Evolutionary conservation across 164 flowering plant species (phyloP).

Genomic region (Vitis cinerea): DNA sequence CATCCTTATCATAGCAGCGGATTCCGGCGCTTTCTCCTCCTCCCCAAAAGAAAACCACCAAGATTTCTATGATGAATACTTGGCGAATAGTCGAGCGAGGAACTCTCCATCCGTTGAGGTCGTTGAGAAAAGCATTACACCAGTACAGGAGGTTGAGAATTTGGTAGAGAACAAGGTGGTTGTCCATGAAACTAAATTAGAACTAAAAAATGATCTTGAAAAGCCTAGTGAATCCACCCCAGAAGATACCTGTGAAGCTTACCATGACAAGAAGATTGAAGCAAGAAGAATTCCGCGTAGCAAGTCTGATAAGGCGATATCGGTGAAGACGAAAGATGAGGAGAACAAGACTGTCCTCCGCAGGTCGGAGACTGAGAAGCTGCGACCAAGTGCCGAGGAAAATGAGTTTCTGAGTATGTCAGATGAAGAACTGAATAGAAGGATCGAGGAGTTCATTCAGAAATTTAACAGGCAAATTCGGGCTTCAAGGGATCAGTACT

Average conservation of each 20-base stretch:
- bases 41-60: constrained; percentile 10
- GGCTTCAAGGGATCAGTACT: constrained; percentile 32
- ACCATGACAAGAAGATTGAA: background rate
- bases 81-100: constrained; percentile 11
- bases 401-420: constrained; percentile 46
- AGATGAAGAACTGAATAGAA: constrained; percentile 54
- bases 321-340: constrained; percentile 1
- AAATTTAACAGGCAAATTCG: constrained; percentile 52
- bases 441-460: constrained; percentile 66
- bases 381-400: constrained; percentile 7
- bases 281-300: constrained; percentile 14
- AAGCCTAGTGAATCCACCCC: background rate
- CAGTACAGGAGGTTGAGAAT: constrained; percentile 2
- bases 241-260: background rate
- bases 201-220: background rate
- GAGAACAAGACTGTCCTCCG: constrained; percentile 6
- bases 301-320: constrained; percentile 17
- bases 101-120: constrained; percentile 2
- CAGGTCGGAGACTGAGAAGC: constrained; percentile 23
- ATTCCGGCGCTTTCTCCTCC: constrained; percentile 50
- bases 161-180: background rate
- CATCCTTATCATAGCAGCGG: constrained; percentile 54
- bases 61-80: constrained; percentile 35
- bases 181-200: background rate
- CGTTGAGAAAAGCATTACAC: background rate